These are phyloP conservation scores for Hamamelis virginiana DNA, from an alignment of 164 flowering plant species.

Conservation along the genomic window DNA sequence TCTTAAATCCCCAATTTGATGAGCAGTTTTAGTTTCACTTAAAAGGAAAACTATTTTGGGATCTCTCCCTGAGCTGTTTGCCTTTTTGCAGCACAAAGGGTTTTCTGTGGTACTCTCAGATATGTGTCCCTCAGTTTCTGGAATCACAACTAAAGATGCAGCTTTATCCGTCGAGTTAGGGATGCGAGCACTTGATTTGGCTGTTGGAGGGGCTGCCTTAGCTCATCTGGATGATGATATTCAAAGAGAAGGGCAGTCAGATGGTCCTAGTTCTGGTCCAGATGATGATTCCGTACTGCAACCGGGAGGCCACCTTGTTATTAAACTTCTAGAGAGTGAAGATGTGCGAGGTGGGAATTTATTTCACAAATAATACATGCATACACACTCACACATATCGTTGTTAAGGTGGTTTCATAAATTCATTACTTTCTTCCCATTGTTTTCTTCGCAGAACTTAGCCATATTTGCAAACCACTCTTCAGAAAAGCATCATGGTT, in stretches of 20 bases:
- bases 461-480: slow-evolving; percentile 63
- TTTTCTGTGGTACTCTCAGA: slow-evolving; percentile 91
- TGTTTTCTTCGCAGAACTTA: slow-evolving; percentile 49
- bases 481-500: slow-evolving; percentile 80
- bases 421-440: neutral
- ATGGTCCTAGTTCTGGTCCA: slow-evolving; percentile 15
- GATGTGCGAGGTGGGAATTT: slow-evolving; percentile 62
- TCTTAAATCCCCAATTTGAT: too few species aligned
- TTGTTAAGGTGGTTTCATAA: neutral
- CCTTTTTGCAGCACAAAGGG: slow-evolving; percentile 58
- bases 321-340: slow-evolving; percentile 90
- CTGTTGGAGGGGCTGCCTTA: slow-evolving; percentile 52
- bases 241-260: slow-evolving; percentile 19
- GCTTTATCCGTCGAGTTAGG: slow-evolving; percentile 82
- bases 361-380: neutral
- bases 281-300: slow-evolving; percentile 48
- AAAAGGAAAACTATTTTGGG: too few species aligned
- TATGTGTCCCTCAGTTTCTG: slow-evolving; percentile 94
- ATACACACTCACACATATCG: neutral
- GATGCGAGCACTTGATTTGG: slow-evolving; percentile 77
- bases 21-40: too few species aligned
- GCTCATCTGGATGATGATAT: slow-evolving; percentile 22
- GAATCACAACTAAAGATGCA: slow-evolving; percentile 81
- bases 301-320: slow-evolving; percentile 79
- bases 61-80: too few species aligned